Evolutionary conservation across 2,329 filamentous ascomycete species (phyloP).

Genomic region (Pezizomycotina sp.): DNA sequence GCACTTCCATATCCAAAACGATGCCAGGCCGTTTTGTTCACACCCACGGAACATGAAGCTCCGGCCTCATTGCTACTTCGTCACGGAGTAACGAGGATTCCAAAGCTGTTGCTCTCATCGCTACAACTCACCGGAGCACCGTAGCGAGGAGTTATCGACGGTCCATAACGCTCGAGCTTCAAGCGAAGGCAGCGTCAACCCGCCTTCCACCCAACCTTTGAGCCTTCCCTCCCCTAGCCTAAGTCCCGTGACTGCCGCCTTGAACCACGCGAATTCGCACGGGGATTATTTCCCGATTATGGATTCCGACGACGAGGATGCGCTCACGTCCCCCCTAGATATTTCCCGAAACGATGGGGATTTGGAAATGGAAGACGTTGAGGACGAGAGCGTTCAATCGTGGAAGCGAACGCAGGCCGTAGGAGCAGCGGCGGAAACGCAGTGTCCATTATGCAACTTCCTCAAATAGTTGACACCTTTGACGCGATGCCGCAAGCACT

Average conservation of each 20-base stretch:
- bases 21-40: too few species aligned
- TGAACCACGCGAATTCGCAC: slow-evolving; percentile 35
- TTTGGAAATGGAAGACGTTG: slow-evolving; percentile 32
- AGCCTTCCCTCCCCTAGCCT: slow-evolving; percentile 88
- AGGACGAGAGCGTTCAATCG: slow-evolving; percentile 22
- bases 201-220: slow-evolving; percentile 63
- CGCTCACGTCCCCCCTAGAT: slow-evolving; percentile 26
- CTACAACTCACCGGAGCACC: too few species aligned
- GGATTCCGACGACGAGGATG: slow-evolving; percentile 29
- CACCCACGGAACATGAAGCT: too few species aligned
- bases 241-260: slow-evolving; percentile 73
- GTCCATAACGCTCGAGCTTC: too few species aligned
- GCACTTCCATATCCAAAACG: too few species aligned
- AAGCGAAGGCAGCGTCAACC: slow-evolving; percentile 39
- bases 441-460: slow-evolving; percentile 52
- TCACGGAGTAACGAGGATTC: too few species aligned
- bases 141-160: too few species aligned
- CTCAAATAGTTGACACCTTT: slow-evolving; percentile 71
- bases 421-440: slow-evolving; percentile 26
- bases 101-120: too few species aligned
- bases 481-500: slow-evolving; percentile 80
- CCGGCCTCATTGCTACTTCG: too few species aligned
- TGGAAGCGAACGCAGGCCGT: slow-evolving; percentile 25
- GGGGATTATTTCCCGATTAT: slow-evolving; percentile 28
- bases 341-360: slow-evolving; percentile 25